Evolutionary conservation across 1,284 basidiomycete genomes (phyloP), one percentile per base, ranked within the genome.

Genomic region (Fomitiporia mediterranea): DNA sequence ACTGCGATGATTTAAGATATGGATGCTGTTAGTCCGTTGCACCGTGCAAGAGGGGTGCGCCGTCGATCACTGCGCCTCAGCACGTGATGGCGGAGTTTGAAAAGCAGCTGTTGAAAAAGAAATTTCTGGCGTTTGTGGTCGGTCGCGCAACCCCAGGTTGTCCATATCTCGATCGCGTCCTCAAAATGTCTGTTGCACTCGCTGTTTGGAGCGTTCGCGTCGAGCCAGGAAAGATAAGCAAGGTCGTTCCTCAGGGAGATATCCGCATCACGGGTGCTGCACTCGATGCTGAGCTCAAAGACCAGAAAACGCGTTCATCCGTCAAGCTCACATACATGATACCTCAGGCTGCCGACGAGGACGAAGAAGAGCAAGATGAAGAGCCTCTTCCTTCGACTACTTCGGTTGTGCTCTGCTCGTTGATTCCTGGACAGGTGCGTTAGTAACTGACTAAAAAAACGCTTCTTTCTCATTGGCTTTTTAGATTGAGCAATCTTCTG

Each of bases 211-310:
- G 59, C 23, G 79, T 70, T 39, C 60, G 27, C 48, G 68, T 91
- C 51, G 69, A 74, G 17, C 84, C 87, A 38, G 87, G 86, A 61
- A 76, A 89, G 66, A 72, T 80, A 55, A 73, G 82, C 65, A 73
- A 78, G 57, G 66, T 93, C 64, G 70, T 78, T 56, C 83, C 91
- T 53, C 77, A 80, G 60, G 78, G 78, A 42, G 90, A 94, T 72
- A 74, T 96, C 66, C 78, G 80, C 66, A 83, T 97, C 70, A 93
- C 91, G 68, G 94, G 93, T 71, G 83, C 88, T 54, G 82, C 91
- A 6, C 82, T 95, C 51, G 87, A 86, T 53, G 87, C 91, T 62
- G 77, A 82, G 63, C 76, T 95, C 59, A 74, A 70, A 37, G 84
- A 90, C 67, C 67, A 75, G 54, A 74, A 76, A 47, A 83, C 82